These are phyloP conservation scores for Phaeosphaeria sp. DNA, from an alignment of 2,329 filamentous ascomycete genomes.

Conservation along the genomic window DNA sequence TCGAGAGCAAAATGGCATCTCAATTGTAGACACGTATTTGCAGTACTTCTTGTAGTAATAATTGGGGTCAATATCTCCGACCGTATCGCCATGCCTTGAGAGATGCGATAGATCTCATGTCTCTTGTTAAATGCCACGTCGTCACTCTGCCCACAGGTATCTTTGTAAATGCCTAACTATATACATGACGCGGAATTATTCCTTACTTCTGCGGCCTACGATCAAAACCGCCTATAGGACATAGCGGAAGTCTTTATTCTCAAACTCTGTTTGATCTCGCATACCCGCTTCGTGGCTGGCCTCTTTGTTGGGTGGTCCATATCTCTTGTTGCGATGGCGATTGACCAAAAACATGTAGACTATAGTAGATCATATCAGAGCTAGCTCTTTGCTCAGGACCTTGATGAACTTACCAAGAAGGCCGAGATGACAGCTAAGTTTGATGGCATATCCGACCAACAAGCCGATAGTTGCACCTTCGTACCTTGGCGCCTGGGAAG, in stretches of 20 bases:
- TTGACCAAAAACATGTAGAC: constrained; percentile 12
- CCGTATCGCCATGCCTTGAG: too few species aligned
- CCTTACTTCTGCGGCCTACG: too few species aligned
- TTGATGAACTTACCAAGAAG: neutral
- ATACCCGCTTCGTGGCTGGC: constrained; percentile 48
- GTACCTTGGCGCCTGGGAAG: constrained; percentile 42
- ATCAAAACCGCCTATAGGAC: constrained; percentile 24
- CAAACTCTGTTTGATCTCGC: constrained; percentile 50
- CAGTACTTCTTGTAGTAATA: too few species aligned
- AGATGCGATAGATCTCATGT: too few species aligned
- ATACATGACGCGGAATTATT: too few species aligned
- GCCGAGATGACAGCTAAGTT: constrained; percentile 14
- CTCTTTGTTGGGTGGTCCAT: constrained; percentile 29
- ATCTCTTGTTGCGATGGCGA: neutral
- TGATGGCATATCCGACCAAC: constrained; percentile 13
- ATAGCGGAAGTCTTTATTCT: constrained; percentile 54
- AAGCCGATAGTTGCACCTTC: constrained; percentile 38
- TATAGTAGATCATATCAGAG: constrained; percentile 33
- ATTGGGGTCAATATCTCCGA: too few species aligned
- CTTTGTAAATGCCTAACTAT: too few species aligned
- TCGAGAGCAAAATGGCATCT: too few species aligned
- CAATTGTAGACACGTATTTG: too few species aligned
- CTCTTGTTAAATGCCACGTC: too few species aligned
- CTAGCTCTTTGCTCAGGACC: neutral
- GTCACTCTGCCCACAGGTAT: too few species aligned